These are phyloP conservation scores for Fusarium abutilonis DNA, from an alignment of 2,329 filamentous ascomycete genomes.

Conservation along the genomic window DNA sequence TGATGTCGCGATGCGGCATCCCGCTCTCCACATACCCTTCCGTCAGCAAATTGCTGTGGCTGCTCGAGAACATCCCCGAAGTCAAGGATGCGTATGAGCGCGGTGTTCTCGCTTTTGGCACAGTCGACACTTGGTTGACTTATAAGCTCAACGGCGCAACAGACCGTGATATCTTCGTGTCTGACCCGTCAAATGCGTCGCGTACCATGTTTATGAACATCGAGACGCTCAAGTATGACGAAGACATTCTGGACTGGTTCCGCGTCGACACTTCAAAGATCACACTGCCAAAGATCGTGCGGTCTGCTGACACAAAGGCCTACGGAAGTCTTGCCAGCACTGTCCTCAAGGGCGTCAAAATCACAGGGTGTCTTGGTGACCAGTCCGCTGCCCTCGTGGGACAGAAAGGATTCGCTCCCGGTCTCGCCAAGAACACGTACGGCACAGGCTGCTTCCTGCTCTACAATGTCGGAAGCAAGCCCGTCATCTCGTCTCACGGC, in stretches of 20 bases:
- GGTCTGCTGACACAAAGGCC: conserved; percentile 73
- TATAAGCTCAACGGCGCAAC: conserved; percentile 81
- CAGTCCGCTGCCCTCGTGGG: conserved; percentile 85
- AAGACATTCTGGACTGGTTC: conserved; percentile 79
- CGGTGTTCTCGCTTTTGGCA: conserved; percentile 78
- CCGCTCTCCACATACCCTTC: conserved; percentile 86
- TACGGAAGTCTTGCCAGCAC: conserved; percentile 73
- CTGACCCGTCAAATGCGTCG: conserved; percentile 84
- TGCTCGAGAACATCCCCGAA: conserved; percentile 72
- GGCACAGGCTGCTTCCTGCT: conserved; percentile 87
- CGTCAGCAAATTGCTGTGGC: conserved; percentile 80
- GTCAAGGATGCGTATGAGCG: conserved; percentile 77
- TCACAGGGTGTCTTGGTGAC: conserved; percentile 82
- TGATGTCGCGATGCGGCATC: conserved; percentile 75
- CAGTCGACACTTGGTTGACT: conserved; percentile 82
- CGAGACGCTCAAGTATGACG: conserved; percentile 77
- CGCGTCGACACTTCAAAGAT: conserved; percentile 75
- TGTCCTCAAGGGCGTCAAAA: conserved; percentile 71
- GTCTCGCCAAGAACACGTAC: conserved; percentile 85
- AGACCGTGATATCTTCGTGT: conserved; percentile 73
- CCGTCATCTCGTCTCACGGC: conserved; percentile 80
- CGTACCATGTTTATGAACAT: conserved; percentile 88
- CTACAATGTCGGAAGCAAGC: conserved; percentile 83
- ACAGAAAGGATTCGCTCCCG: conserved; percentile 79
- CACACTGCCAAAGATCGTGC: conserved; percentile 78